These are phyloP conservation scores for Cocos nucifera DNA, from an alignment of 176 grass and related monocot species.

Conservation along the genomic window DNA sequence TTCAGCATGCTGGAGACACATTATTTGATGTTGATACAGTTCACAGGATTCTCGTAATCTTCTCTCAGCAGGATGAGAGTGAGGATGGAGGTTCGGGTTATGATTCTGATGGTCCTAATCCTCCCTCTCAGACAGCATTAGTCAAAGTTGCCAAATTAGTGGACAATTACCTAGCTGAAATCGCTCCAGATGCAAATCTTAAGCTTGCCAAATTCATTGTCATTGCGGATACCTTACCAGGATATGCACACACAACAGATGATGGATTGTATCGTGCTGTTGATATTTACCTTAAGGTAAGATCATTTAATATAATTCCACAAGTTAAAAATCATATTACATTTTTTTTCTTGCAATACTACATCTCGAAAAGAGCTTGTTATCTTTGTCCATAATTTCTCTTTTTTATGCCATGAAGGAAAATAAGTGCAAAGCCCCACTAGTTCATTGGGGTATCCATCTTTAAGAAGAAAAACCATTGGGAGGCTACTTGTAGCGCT, in stretches of 20 bases:
- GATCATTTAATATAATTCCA: too few species aligned
- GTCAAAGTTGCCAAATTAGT: conserved; percentile 41
- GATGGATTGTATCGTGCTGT: conserved; percentile 62
- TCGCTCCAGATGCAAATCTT: conserved; percentile 60
- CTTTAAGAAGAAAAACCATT: too few species aligned
- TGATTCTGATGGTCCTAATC: conserved; percentile 8
- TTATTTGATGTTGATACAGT: conserved; percentile 55
- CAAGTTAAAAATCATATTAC: too few species aligned
- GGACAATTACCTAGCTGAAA: conserved; percentile 60
- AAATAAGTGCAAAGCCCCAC: too few species aligned
- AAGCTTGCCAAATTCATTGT: conserved; percentile 43
- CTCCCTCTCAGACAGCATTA: conserved; percentile 25
- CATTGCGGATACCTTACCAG: conserved; percentile 45
- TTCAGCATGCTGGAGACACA: conserved; percentile 38
- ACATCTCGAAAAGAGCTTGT: too few species aligned
- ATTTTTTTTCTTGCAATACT: too few species aligned
- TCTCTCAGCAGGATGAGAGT: conserved; percentile 44
- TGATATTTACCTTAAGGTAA: conserved; percentile 69
- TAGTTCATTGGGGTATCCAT: too few species aligned
- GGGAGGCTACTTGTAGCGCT: too few species aligned
- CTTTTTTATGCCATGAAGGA: too few species aligned
- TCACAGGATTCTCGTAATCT: conserved; percentile 57
- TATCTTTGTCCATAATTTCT: too few species aligned
- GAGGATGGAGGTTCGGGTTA: conserved; percentile 22
- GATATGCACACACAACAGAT: conserved; percentile 40